A percentile compares a stretch with the other conserved stretches of the same genome.
phyloP scores from a whole-genome alignment of 306 rosid genomes.

The Potentilla sterilis region DNA sequence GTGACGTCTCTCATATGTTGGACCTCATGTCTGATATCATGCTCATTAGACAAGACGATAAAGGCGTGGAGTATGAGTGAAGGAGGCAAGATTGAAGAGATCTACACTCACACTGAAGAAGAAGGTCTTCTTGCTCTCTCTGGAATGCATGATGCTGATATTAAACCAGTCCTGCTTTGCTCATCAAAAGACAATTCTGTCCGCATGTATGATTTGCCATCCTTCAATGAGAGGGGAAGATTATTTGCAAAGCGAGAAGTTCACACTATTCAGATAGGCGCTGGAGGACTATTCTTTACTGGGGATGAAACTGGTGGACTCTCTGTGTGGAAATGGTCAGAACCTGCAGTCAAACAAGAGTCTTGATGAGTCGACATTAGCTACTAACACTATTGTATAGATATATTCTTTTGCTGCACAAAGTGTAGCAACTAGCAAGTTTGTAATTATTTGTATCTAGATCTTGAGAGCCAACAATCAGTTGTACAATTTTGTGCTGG shows the following conservation, averaged over 20 bases:
- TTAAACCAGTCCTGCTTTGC: not conserved
- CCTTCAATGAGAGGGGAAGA: not conserved
- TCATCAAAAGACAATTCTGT: not conserved
- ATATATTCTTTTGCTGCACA: not conserved
- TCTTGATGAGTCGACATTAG: not conserved
- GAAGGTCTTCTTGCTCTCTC: not conserved
- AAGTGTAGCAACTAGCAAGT: not conserved
- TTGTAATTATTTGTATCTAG: not conserved
- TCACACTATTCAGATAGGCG: constrained; percentile 19
- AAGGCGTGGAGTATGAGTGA: not conserved
- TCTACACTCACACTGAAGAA: not conserved
- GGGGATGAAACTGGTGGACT: constrained; percentile 38
- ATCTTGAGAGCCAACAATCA: not conserved
- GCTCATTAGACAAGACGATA: not conserved
- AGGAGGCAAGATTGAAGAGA: not conserved
- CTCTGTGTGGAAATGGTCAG: constrained; percentile 33
- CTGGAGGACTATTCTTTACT: constrained; percentile 36
- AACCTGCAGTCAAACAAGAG: not conserved
- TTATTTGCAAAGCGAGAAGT: not conserved
- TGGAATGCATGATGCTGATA: not conserved
- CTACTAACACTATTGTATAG: not conserved
- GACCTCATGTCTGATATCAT: not conserved
- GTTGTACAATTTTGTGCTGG: not conserved
- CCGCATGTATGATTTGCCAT: not conserved
- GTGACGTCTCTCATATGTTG: not conserved